These are phyloP conservation scores for Amaranthus tricolor DNA, from an alignment of 179 eudicot genomes.

Conservation along the genomic window DNA sequence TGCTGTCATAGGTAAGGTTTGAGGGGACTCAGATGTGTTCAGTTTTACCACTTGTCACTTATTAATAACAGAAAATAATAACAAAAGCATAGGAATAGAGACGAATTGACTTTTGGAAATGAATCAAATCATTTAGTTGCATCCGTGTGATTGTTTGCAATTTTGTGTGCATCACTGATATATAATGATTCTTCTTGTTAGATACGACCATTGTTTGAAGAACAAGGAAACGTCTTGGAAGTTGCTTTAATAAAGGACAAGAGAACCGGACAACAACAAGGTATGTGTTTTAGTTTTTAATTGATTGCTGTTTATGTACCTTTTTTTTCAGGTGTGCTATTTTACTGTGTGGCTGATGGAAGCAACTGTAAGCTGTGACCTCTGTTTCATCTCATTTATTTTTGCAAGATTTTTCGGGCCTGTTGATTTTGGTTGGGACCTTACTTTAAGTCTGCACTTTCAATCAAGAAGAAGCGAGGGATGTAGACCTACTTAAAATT, in stretches of 20 bases:
- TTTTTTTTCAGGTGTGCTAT: conserved; percentile 76
- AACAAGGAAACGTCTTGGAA: conserved; percentile 87
- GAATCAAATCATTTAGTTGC: not conserved
- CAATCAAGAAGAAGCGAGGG: conserved; percentile 53
- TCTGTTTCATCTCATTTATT: conserved; percentile 63
- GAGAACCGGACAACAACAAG: conserved; percentile 94
- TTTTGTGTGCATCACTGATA: not conserved
- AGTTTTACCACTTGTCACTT: not conserved
- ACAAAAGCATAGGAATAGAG: not conserved
- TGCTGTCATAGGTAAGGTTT: not conserved
- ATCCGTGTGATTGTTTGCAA: conserved; percentile 1
- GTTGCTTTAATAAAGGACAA: conserved; percentile 93
- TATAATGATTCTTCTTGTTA: conserved; percentile 22
- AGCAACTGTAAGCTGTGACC: conserved; percentile 75
- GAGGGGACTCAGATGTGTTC: not conserved
- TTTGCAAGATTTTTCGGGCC: conserved; percentile 47
- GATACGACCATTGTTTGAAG: conserved; percentile 88
- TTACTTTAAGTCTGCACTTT: conserved; percentile 50
- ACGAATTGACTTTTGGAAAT: not conserved
- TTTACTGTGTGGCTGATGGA: conserved; percentile 67
- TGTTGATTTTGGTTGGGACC: conserved; percentile 54
- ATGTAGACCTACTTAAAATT: conserved; percentile 37
- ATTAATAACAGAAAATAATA: not conserved
- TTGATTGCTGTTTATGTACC: conserved; percentile 26
- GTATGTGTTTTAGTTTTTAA: conserved; percentile 44